phyloP scores from a whole-genome alignment of 129 eudicot genomes.

The Lactuca saligna region DNA sequence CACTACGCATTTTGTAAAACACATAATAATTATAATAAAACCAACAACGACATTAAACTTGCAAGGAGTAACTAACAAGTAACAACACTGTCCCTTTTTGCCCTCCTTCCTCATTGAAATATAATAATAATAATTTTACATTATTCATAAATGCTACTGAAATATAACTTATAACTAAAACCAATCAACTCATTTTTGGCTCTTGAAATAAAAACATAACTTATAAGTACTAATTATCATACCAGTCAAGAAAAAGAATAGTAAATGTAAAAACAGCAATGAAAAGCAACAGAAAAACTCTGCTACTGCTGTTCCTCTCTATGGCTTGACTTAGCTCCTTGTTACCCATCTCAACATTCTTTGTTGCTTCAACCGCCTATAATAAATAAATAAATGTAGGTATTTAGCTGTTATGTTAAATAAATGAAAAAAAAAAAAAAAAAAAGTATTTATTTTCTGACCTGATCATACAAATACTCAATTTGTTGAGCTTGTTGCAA shows the following conservation, averaged over 20 bases:
- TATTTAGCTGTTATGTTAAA: no score
- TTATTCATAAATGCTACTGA: no score
- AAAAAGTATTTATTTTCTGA: constrained; percentile 23
- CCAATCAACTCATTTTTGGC: no score
- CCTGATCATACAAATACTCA: constrained; percentile 92
- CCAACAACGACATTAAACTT: no score
- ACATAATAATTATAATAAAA: no score
- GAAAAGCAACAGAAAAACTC: constrained; percentile 79
- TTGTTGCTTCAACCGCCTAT: constrained; percentile 91
- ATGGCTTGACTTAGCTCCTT: constrained; percentile 82
- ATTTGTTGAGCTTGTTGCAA: constrained; percentile 90
- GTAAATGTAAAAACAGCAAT: constrained; percentile 73
- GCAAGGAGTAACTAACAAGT: no score
- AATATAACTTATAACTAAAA: no score
- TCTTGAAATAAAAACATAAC: no score
- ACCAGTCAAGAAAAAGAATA: constrained; percentile 92
- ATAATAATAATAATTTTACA: no score
- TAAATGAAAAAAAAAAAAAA: neutral
- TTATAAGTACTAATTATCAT: constrained; percentile 31
- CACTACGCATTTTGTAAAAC: no score
- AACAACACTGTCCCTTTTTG: no score
- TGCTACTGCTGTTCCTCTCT: constrained; percentile 82
- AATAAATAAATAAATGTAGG: neutral
- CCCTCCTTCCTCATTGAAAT: no score
- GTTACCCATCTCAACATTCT: constrained; percentile 87